Evolutionary conservation across 2,329 filamentous ascomycete species (phyloP), one percentile per base, ranked within the genome.

Genomic region (Nigrograna mackinnonii): DNA sequence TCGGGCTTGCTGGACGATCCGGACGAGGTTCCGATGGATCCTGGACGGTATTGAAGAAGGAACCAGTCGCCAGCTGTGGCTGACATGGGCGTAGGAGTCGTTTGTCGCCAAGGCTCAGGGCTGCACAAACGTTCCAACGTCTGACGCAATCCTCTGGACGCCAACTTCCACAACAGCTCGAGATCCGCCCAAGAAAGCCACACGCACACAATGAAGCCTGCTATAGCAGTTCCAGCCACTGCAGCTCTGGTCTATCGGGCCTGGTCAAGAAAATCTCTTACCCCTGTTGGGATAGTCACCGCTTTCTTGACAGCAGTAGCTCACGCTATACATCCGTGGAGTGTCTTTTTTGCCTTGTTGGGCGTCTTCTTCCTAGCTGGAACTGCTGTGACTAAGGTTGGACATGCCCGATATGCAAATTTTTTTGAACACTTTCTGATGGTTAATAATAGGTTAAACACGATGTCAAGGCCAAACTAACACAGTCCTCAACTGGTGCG

Each of bases 301-400:
- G 92, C 92, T 3, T 75, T 78, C 4, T 58, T 86, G 32, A 95
- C 91, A 4, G 91, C 90, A 4, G 67, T 80, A 34, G 82, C 87
- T 9, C 94, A 99, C 67, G 90, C 91, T 13, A 72, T 91, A n/a
- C 91, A 97, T 68, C 92, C 92, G 3, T 96, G 90, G 86, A 89
- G 88, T 46, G 75, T 91, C n/a, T 91, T 90, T n/a, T 95, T 96
- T 71, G 80, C 80, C 20, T 78, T 96, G 9, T 78, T 97, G 2
- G 80, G 81, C 37, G 80, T 91, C 24, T 97, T 97, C 74, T 97
- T 96, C 69, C 73, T 95, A 3, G 83, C 87, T 4, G 94, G 91
- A 2, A 95, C 87, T 1, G 77, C 84, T 38, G 91, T 85, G 1
- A 96, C 92, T 1, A 91, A 92, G 74, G 88, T 90, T 67, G 19